Evolutionary conservation across 2,329 filamentous ascomycete species (phyloP).

Genomic region (Phyllosticta paracitricarpa): DNA sequence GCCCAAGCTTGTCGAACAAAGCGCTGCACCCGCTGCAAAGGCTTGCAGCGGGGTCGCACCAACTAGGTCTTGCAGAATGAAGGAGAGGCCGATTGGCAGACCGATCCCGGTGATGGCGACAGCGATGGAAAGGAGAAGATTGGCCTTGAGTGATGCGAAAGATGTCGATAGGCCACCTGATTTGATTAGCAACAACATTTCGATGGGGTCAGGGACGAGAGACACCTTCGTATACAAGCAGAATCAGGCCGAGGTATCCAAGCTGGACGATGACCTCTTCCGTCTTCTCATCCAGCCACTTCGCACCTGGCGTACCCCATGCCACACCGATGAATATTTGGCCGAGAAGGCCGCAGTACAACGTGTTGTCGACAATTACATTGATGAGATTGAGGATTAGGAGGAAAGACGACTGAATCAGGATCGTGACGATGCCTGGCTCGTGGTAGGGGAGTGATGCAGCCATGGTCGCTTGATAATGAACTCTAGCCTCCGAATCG

Average conservation of each 20-base stretch:
- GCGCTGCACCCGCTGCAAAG: slow-evolving; percentile 62
- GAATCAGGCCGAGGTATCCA: slow-evolving; percentile 63
- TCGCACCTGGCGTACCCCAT: slow-evolving; percentile 57
- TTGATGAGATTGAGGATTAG: slow-evolving; percentile 52
- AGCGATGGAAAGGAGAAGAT: slow-evolving; percentile 47
- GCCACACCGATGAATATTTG: slow-evolving; percentile 62
- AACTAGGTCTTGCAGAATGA: slow-evolving; percentile 43
- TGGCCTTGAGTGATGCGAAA: slow-evolving; percentile 46
- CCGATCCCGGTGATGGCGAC: slow-evolving; percentile 59
- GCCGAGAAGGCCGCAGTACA: slow-evolving; percentile 63
- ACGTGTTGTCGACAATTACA: slow-evolving; percentile 44
- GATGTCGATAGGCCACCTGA: slow-evolving; percentile 50
- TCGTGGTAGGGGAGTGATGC: slow-evolving; percentile 49
- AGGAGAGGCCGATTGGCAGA: slow-evolving; percentile 56
- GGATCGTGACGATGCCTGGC: slow-evolving; percentile 48
- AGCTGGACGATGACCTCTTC: slow-evolving; percentile 52
- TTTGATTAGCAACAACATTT: neutral
- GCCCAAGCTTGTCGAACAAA: slow-evolving; percentile 65
- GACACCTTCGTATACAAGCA: slow-evolving; percentile 60
- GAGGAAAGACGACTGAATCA: slow-evolving; percentile 53
- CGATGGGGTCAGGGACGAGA: slow-evolving; percentile 1
- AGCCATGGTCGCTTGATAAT: neutral
- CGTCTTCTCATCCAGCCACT: slow-evolving; percentile 44
- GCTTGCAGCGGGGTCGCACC: slow-evolving; percentile 48
- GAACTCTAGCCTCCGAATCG: too few species aligned